phyloP scores from a whole-genome alignment of 192 early-diverging fungal genomes.

The Coemansia sp. region DNA sequence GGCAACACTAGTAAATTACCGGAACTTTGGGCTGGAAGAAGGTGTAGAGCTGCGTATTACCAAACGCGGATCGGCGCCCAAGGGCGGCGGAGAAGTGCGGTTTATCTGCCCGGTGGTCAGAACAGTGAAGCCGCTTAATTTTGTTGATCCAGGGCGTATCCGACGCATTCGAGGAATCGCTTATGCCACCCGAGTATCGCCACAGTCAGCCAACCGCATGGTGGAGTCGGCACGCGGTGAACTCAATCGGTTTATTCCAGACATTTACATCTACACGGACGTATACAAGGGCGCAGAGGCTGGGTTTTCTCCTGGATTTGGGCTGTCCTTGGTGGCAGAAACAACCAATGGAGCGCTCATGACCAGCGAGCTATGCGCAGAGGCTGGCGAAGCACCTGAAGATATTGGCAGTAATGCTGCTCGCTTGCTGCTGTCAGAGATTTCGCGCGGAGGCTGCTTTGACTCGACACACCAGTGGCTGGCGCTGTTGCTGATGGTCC shows the following conservation, averaged over 20 bases:
- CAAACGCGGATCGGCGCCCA: conserved; percentile 84
- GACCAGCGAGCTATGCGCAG: conserved; percentile 83
- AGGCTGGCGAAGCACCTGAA: conserved; percentile 80
- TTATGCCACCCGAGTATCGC: conserved; percentile 87
- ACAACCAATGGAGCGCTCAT: conserved; percentile 79
- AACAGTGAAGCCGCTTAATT: conserved; percentile 72
- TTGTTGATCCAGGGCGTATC: conserved; percentile 81
- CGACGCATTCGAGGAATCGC: conserved; percentile 95
- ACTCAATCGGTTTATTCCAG: conserved; percentile 91
- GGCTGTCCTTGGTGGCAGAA: conserved; percentile 87
- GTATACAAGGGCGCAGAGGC: conserved; percentile 95
- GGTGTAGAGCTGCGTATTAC: conserved; percentile 84
- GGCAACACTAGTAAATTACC: conserved; percentile 78
- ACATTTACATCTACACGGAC: conserved; percentile 97
- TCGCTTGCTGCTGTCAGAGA: conserved; percentile 77
- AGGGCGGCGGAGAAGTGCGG: conserved; percentile 87
- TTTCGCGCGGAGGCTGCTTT: conserved; percentile 85
- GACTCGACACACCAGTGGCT: conserved; percentile 88
- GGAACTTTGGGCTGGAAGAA: conserved; percentile 82
- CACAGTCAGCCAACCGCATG: conserved; percentile 92
- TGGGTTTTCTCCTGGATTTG: conserved; percentile 91
- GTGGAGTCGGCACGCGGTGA: conserved; percentile 81
- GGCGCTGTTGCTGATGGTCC: conserved; percentile 77
- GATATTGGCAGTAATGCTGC: conserved; percentile 81
- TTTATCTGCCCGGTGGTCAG: conserved; percentile 85